phyloP scores from a whole-genome alignment of 495 filamentous ascomycete species.

The Aspergillus sclerotioniger region DNA sequence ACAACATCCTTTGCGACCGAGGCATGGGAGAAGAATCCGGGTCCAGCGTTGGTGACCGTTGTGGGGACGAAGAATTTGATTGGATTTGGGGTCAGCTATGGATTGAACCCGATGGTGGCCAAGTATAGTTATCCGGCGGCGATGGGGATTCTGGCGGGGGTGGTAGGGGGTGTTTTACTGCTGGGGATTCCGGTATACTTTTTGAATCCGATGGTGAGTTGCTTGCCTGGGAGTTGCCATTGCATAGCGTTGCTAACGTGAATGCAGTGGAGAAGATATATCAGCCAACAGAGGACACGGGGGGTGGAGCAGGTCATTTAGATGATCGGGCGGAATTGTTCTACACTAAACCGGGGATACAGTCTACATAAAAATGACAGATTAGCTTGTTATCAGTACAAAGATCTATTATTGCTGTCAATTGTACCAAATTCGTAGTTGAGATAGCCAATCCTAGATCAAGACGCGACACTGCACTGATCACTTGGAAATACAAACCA shows the following conservation, averaged over 20 bases:
- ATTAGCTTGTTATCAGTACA: too few species aligned
- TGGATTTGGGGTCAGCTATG: conserved; percentile 37
- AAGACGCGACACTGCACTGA: too few species aligned
- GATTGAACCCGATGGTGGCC: conserved; percentile 30
- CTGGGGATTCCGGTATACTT: conserved; percentile 36
- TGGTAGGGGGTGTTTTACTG: conserved; percentile 27
- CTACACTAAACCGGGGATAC: too few species aligned
- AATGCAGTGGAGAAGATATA: neutral
- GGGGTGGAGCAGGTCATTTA: too few species aligned
- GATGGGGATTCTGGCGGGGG: conserved; percentile 30
- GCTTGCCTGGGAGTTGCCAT: neutral
- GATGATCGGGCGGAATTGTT: too few species aligned
- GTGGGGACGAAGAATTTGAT: conserved; percentile 41
- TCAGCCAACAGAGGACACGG: neutral
- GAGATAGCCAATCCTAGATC: too few species aligned
- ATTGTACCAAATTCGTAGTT: too few species aligned
- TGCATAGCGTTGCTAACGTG: neutral
- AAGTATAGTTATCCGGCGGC: conserved; percentile 29
- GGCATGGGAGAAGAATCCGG: conserved; percentile 40
- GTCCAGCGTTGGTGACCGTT: conserved; percentile 38
- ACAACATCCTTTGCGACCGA: conserved; percentile 38
- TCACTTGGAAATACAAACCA: too few species aligned
- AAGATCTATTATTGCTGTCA: too few species aligned
- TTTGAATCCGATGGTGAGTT: conserved; percentile 30
- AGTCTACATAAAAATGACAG: too few species aligned